phyloP scores from a whole-genome alignment of 768 basidiomycete genomes.

The Russula sp. region DNA sequence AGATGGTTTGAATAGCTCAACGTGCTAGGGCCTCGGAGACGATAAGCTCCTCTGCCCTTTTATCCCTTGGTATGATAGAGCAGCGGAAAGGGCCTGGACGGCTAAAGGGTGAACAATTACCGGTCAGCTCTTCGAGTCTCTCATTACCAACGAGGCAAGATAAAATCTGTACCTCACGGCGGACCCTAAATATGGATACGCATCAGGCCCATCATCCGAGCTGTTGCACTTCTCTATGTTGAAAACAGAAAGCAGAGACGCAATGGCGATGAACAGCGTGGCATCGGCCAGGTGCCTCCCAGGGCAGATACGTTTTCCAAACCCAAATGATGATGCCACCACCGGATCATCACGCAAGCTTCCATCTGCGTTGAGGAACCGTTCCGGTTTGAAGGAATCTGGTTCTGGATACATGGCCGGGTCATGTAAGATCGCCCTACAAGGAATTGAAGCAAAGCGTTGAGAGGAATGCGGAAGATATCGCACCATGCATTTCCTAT shows the following conservation, averaged over 20 bases:
- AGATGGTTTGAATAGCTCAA: neutral
- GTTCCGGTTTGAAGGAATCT: neutral
- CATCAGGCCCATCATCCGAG: neutral
- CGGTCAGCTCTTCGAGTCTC: neutral
- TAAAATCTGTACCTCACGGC: neutral
- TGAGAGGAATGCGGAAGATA: neutral
- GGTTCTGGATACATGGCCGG: neutral
- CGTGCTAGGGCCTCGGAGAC: neutral
- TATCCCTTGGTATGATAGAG: neutral
- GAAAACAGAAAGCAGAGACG: neutral
- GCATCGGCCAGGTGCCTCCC: neutral
- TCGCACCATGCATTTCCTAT: constrained; percentile 20
- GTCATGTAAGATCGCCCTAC: neutral
- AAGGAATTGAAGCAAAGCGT: neutral
- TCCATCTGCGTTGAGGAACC: neutral
- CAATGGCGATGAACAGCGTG: neutral
- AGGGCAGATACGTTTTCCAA: neutral
- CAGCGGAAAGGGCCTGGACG: neutral
- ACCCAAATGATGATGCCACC: neutral
- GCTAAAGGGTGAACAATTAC: neutral
- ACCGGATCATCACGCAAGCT: neutral
- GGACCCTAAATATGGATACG: neutral
- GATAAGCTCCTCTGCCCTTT: neutral
- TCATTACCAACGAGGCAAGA: neutral
- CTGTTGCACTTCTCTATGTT: neutral